Percentiles rank a stretch among this genome's conserved stretches.
These are phyloP conservation scores for Poteriospumella lacustris DNA, from an alignment of 108 stramenopile species.

Conservation along the genomic window DNA sequence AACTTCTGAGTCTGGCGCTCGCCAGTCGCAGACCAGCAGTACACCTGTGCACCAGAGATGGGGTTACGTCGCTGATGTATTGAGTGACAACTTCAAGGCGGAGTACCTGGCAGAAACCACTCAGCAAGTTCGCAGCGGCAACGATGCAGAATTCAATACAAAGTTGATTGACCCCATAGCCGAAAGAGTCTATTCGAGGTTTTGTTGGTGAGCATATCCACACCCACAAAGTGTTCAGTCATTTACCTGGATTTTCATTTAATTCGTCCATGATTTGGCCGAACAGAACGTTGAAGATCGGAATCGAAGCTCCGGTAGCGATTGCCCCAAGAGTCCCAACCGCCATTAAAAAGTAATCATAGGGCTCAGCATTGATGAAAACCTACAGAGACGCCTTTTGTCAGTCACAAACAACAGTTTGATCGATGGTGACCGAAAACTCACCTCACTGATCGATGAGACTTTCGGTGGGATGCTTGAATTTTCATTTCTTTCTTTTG, in stretches of 20 bases:
- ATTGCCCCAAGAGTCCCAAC: slow-evolving; percentile 10
- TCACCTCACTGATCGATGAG: no score
- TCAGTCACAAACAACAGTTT: no score
- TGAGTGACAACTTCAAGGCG: no score
- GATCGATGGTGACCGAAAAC: no score
- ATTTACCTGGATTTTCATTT: neutral
- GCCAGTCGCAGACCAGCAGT: neutral
- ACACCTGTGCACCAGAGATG: slow-evolving; percentile 16
- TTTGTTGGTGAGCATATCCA: no score
- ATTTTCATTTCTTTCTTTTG: no score
- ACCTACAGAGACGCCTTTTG: neutral
- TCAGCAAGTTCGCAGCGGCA: neutral
- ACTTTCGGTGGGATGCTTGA: no score
- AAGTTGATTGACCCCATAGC: neutral
- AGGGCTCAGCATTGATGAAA: neutral
- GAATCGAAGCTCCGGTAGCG: slow-evolving; percentile 16
- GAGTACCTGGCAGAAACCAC: no score
- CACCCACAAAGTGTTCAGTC: no score
- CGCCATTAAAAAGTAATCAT: neutral
- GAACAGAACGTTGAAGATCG: slow-evolving; percentile 24
- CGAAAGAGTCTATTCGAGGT: no score
- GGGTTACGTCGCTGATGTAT: no score
- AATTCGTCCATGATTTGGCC: slow-evolving; percentile 1
- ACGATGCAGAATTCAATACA: neutral
- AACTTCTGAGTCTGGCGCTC: slow-evolving; percentile 22